Conservation (phyloP, 352 stramenopile genomes). For the Globisporangium orthogonon region DNA sequence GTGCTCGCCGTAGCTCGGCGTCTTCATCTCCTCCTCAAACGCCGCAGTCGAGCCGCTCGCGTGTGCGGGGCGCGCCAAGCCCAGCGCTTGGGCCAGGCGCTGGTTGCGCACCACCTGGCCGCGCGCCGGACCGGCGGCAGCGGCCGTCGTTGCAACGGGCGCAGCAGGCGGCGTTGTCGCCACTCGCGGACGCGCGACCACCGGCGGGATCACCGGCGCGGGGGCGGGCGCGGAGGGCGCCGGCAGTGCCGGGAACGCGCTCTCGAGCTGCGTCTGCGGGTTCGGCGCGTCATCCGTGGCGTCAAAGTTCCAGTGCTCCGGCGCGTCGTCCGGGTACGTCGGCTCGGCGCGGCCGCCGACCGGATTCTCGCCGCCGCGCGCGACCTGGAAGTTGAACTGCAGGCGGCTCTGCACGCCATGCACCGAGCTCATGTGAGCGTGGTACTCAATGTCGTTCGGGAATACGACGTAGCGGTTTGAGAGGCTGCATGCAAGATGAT, state of each 20-base stretch:
- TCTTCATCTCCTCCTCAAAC: constrained; percentile 78
- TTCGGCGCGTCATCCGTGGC: constrained; percentile 20
- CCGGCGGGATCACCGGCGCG: constrained; percentile 30
- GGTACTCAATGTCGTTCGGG: constrained; percentile 80
- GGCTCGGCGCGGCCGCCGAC: constrained; percentile 24
- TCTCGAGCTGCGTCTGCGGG: constrained; percentile 28
- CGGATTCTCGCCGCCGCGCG: constrained; percentile 44
- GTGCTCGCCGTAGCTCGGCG: constrained; percentile 48
- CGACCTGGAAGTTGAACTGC: constrained; percentile 72
- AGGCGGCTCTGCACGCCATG: constrained; percentile 71
- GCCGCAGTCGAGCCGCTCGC: constrained; percentile 28
- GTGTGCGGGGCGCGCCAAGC: constrained; percentile 34
- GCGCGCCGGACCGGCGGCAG: constrained; percentile 24
- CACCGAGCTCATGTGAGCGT: constrained; percentile 75
- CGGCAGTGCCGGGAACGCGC: constrained; percentile 62
- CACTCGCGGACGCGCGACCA: constrained; percentile 24
- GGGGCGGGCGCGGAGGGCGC: constrained; percentile 29
- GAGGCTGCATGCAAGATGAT: constrained; percentile 26
- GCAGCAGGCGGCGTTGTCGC: constrained; percentile 14
- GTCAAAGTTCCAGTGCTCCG: constrained; percentile 60
- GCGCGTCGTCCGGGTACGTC: constrained; percentile 27
- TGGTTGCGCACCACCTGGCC: constrained; percentile 66
- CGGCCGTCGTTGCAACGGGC: constrained; percentile 13
- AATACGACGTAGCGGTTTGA: constrained; percentile 87
- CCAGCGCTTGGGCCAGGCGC: constrained; percentile 53